These are phyloP conservation scores for Sporothrix brasiliensis DNA, from an alignment of 2,329 filamentous ascomycete species.

Conservation along the genomic window DNA sequence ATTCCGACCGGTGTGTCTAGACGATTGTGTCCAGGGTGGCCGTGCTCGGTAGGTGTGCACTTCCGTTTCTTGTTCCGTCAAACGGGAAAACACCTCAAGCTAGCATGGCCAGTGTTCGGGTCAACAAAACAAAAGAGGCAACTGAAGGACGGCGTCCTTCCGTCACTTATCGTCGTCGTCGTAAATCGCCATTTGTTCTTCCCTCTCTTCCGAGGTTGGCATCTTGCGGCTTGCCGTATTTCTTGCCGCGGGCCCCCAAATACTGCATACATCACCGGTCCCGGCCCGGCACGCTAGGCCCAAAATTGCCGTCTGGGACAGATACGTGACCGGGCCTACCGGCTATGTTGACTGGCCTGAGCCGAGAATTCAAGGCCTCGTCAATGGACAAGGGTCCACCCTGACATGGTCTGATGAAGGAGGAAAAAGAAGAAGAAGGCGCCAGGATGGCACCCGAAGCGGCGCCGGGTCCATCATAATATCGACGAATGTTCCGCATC, in stretches of 20 bases:
- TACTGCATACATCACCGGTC: background rate
- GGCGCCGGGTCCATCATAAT: constrained; percentile 16
- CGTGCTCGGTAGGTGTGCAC: background rate
- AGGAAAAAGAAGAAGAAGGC: background rate
- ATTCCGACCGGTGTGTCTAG: background rate
- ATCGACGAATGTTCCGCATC: constrained; percentile 13
- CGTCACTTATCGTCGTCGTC: background rate
- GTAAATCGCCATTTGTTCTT: too few species aligned
- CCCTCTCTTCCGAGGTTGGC: constrained; percentile 21
- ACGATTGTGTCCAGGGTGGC: background rate
- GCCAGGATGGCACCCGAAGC: constrained; percentile 9
- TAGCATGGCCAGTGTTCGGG: background rate
- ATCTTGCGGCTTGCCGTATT: constrained; percentile 10
- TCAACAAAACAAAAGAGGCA: background rate
- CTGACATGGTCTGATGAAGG: background rate
- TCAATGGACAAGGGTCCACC: background rate
- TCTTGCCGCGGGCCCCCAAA: background rate
- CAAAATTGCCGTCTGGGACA: background rate
- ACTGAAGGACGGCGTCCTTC: background rate
- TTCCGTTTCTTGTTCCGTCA: constrained; percentile 3
- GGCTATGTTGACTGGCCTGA: constrained; percentile 9
- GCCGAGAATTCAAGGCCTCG: background rate
- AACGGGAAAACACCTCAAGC: background rate
- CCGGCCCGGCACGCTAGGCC: constrained; percentile 14
- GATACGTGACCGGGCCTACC: background rate